Base-by-base conservation (phyloP, 768 basidiomycete species). In the Lactarius akahatsu region DNA sequence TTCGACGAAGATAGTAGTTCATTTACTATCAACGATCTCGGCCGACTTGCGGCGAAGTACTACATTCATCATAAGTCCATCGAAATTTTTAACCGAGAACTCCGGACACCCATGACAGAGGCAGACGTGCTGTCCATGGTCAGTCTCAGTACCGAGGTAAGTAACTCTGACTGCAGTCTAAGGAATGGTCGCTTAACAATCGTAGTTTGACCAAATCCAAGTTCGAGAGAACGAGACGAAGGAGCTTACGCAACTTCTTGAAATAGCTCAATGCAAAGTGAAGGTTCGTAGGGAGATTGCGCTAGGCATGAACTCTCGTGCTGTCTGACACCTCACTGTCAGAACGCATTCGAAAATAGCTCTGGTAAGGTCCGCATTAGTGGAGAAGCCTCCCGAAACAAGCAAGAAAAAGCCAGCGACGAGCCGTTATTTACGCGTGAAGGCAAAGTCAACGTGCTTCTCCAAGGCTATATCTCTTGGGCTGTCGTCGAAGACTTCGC, bases 21-120 rank as follows among this genome's bases (percentile, higher is more conserved):
- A 2, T 88, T 97, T 64, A 78, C 82, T 2, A 86, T 89, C 70
- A 93, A 91, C n/a, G 96, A 97, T 69, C 77, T 96, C 2, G 97
- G 97, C n/a, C 81, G 94, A 69, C 96, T 98, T 71, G 95, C 97
- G 0, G 94, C 96, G 4, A 96, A 91, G 77, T 99, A 97, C 76
- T 99, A 98, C 77, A 91, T 99, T 73, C 86, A 90, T 23, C 79
- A 93, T 74, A 78, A 85, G 54, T 94, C 92, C 4, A 88, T 98
- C 41, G 92, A 93, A 75, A 85, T 91, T 7, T 98, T 96, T 81
- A 92, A 90, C 76, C 77, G 83, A 68, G 77, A 83, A 66, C 92
- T 98, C 77, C 82, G 86, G 59, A 83, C 86, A 1, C 85, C 79
- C 64, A 97, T 98, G 96, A 85, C 89, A 2, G 96, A 98, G 77